Percentiles rank a stretch among this genome's conserved stretches.
Evolutionary conservation across 73 alveolate genomes (phyloP).

Genomic region (Paramecium bursaria): DNA sequence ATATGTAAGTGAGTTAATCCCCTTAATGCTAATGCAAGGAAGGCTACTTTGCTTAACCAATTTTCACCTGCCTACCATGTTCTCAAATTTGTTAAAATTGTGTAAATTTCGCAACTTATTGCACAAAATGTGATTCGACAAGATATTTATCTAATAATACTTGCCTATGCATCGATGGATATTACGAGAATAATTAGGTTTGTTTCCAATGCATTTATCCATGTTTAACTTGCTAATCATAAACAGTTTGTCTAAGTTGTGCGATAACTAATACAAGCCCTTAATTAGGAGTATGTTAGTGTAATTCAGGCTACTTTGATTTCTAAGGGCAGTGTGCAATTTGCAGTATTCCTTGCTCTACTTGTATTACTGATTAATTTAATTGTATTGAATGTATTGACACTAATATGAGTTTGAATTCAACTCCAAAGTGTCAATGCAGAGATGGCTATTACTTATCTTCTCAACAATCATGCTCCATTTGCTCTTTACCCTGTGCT

Average conservation of each 20-base stretch:
- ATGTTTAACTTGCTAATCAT: neutral
- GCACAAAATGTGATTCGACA: too few species aligned
- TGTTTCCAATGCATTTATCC: neutral
- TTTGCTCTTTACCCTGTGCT: neutral
- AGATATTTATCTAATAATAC: too few species aligned
- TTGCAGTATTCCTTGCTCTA: too few species aligned
- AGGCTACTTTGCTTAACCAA: too few species aligned
- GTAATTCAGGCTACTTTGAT: too few species aligned
- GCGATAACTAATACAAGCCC: neutral
- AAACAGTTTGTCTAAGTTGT: neutral
- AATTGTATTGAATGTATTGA: neutral
- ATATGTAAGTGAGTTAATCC: neutral
- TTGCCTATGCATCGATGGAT: conserved; percentile 16
- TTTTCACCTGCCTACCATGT: too few species aligned
- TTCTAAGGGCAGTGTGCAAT: too few species aligned
- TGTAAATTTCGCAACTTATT: too few species aligned
- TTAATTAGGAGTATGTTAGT: too few species aligned
- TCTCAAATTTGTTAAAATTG: too few species aligned
- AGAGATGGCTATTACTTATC: neutral
- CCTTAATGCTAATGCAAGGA: too few species aligned
- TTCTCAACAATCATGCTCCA: neutral
- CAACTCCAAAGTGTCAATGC: neutral
- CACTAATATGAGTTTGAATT: neutral
- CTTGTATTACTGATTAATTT: too few species aligned
- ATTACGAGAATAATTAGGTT: neutral